Evolutionary conservation across 257 asterid species (phyloP).

Genomic region (Voacanga thouarsii): DNA sequence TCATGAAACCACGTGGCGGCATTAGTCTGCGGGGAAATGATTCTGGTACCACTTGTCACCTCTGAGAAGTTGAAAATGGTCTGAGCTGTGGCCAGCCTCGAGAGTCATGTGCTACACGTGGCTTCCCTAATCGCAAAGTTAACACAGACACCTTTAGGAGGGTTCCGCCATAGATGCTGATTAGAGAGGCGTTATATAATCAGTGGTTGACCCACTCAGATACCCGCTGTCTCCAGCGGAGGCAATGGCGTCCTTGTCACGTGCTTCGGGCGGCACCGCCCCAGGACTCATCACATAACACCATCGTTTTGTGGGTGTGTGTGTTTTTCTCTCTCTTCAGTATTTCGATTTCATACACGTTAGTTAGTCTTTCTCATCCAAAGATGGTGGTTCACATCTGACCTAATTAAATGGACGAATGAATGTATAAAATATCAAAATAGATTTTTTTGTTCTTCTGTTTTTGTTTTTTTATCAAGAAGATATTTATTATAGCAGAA

Average conservation of each 20-base stretch:
- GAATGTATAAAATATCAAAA: too few species aligned
- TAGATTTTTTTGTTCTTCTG: too few species aligned
- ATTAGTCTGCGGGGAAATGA: slow-evolving; percentile 19
- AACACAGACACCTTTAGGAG: neutral
- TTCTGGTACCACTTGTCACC: slow-evolving; percentile 47
- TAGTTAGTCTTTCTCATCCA: too few species aligned
- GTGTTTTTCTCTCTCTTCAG: too few species aligned
- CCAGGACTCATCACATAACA: neutral
- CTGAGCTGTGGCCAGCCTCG: neutral
- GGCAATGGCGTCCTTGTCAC: slow-evolving; percentile 44
- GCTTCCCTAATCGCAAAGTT: neutral
- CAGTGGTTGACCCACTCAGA: neutral
- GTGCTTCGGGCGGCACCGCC: slow-evolving; percentile 82
- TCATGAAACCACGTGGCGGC: slow-evolving; percentile 47
- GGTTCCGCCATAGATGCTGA: neutral
- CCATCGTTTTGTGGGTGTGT: too few species aligned
- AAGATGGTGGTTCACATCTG: too few species aligned
- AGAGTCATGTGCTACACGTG: slow-evolving; percentile 17
- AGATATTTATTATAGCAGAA: too few species aligned
- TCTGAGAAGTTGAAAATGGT: neutral
- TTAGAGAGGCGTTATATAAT: too few species aligned
- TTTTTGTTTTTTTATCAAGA: too few species aligned
- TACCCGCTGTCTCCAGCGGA: neutral
- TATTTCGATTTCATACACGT: too few species aligned
- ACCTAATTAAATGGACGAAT: too few species aligned